Base-by-base conservation (phyloP, 805 yeast species). In the Barnettozyma vustinii region DNA sequence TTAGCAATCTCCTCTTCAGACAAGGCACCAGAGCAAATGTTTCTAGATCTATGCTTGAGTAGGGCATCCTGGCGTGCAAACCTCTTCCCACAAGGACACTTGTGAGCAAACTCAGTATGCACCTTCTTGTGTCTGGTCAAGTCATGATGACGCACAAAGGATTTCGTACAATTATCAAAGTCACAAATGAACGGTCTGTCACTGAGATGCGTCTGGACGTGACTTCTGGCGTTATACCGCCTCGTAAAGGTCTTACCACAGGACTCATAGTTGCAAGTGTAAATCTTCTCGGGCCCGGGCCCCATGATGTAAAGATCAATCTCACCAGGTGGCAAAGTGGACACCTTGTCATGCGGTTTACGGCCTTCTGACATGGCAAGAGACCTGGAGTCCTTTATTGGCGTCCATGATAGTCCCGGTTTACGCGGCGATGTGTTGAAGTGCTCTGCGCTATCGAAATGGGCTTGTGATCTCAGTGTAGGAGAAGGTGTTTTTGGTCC, bases 111-210 rank as follows among this genome's bases (percentile, higher is more conserved):
- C 46, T 81, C 90, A 47, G 80, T 75, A 63, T 94, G 99, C 15
- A 91, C 87, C 63, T 87, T 88, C 56, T 80, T 82, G 62, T 94
- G 99, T 52, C 99, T 78, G 52, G 88, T 79, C 57, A 94, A 73
- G 67, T 94, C 99, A 63, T 94, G 99, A 54, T 92, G 96, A 53
- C 99, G 77, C 21, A 94, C 99, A 70, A 94, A 94, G 36, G 87
- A 79, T 57, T 91, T 87, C 4, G 79, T 76, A 66, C 99, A 94
- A 40, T 74, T 73, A 3, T 72, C 71, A 40, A 53, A 56, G 37
- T 72, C 74, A 69, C 99, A 94, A 0, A 76, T 71, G 67, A 88
- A 92, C 1, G 99, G 99, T 54, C 97, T 73, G 65, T 95, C 99
- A 63, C 92, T 83, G 44, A 94, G 69, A 72, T 94, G 99, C 0